Percentiles rank a stretch among this genome's conserved stretches.
These are phyloP conservation scores for Phascolomyces articulosus DNA, from an alignment of 371 early-diverging fungal species.

Conservation along the genomic window DNA sequence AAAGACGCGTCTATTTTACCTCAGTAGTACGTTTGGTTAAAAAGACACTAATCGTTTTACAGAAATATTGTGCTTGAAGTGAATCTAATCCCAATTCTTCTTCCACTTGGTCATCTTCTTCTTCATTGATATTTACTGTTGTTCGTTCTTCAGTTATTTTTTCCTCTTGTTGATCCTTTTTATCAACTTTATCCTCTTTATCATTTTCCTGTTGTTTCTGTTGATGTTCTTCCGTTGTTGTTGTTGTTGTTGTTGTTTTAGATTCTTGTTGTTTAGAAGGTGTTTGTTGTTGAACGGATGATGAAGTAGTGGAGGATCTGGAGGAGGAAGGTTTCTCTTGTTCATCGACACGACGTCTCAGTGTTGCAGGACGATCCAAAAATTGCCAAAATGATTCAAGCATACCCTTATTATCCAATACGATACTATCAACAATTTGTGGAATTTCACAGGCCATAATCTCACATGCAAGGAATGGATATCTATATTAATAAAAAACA, in stretches of 20 bases:
- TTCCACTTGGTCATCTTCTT: conserved; percentile 8
- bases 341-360: conserved; percentile 15
- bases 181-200: conserved; percentile 1
- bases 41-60: conserved; percentile 84
- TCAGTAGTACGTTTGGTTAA: conserved; percentile 83
- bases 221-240: not conserved
- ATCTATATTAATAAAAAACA: conserved; percentile 38
- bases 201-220: not conserved
- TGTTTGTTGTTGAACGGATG: not conserved
- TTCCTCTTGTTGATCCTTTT: conserved; percentile 3
- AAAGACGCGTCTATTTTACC: conserved; percentile 35
- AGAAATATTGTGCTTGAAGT: conserved; percentile 84
- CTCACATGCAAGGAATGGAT: conserved; percentile 86
- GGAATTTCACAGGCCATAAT: conserved; percentile 86
- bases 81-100: conserved; percentile 54
- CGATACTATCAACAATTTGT: conserved; percentile 77
- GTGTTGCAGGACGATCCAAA: conserved; percentile 72
- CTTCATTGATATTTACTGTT: not conserved
- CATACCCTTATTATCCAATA: conserved; percentile 64
- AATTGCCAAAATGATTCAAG: conserved; percentile 84
- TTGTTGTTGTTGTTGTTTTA: not conserved
- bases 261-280: conserved; percentile 3
- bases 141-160: no score
- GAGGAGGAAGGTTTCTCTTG: conserved; percentile 5
- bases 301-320: no score